These are phyloP conservation scores for Mycena sp. DNA, from an alignment of 1,284 basidiomycete species.

Conservation along the genomic window DNA sequence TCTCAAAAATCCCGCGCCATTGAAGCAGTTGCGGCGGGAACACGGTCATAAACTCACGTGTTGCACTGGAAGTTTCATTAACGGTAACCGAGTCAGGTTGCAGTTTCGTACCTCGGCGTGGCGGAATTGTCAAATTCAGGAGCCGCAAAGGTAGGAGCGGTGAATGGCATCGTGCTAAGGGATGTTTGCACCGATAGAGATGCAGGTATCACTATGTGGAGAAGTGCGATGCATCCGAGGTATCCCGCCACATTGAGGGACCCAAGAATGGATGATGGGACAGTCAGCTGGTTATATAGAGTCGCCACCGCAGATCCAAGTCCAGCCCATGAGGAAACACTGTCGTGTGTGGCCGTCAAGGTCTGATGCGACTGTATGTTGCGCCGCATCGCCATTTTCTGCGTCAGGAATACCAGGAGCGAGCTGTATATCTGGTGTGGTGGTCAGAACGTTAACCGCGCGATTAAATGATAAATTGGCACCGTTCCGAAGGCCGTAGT, in stretches of 20 bases:
- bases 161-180: background rate
- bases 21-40: background rate
- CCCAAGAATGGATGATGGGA: background rate
- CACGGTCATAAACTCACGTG: background rate
- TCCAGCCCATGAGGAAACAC: background rate
- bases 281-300: background rate
- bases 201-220: background rate
- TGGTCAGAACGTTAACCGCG: background rate
- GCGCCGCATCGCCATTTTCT: background rate
- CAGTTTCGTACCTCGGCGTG: background rate
- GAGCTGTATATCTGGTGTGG: background rate
- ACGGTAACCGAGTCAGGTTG: no score
- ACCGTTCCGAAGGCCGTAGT: background rate
- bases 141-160: background rate
- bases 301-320: conserved; percentile 3
- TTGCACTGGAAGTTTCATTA: no score
- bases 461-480: background rate
- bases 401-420: background rate
- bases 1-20: background rate
- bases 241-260: background rate
- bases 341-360: conserved; percentile 1
- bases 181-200: background rate
- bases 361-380: background rate
- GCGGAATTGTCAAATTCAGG: background rate
- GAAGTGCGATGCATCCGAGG: background rate